Conservation (phyloP, 1,284 basidiomycete genomes). For the Golubevia pallescens region DNA sequence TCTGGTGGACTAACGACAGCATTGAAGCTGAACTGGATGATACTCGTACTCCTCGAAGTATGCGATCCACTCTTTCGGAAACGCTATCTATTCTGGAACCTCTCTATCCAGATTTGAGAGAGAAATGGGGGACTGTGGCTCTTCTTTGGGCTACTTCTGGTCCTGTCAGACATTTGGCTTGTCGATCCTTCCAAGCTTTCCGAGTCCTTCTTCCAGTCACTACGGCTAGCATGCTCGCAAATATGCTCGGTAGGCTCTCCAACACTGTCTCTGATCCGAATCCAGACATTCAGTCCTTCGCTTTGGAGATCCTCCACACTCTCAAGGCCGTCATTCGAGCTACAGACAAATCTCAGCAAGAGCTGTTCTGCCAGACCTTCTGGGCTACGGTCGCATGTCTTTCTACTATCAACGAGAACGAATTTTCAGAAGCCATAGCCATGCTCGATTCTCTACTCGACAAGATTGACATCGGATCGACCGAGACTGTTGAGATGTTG, state of each 20-base stretch:
- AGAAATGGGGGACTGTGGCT: slow-evolving; percentile 81
- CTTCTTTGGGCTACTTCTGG: slow-evolving; percentile 85
- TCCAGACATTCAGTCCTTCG: slow-evolving; percentile 79
- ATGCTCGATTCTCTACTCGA: slow-evolving; percentile 76
- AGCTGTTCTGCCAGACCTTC: slow-evolving; percentile 79
- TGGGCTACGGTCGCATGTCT: slow-evolving; percentile 85
- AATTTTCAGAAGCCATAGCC: slow-evolving; percentile 76
- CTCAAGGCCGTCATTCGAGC: slow-evolving; percentile 74
- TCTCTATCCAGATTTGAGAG: slow-evolving; percentile 73
- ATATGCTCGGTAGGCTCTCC: slow-evolving; percentile 81
- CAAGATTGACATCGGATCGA: slow-evolving; percentile 77
- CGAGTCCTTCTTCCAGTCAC: slow-evolving; percentile 79
- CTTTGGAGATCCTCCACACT: slow-evolving; percentile 81
- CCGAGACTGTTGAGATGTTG: slow-evolving; percentile 72
- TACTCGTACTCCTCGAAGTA: slow-evolving; percentile 66
- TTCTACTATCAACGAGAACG: slow-evolving; percentile 80
- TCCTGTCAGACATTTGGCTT: slow-evolving; percentile 83
- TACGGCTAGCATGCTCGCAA: slow-evolving; percentile 76
- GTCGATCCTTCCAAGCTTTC: slow-evolving; percentile 88
- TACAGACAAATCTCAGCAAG: slow-evolving; percentile 70
- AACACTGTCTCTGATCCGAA: slow-evolving; percentile 78
- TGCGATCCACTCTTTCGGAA: slow-evolving; percentile 75
- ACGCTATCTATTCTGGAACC: slow-evolving; percentile 76
- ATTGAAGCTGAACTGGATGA: slow-evolving; percentile 33
- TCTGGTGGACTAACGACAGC: slow-evolving; percentile 20